Base-by-base conservation (phyloP, 2,329 filamentous ascomycete genomes). In the Xylaria digitata region DNA sequence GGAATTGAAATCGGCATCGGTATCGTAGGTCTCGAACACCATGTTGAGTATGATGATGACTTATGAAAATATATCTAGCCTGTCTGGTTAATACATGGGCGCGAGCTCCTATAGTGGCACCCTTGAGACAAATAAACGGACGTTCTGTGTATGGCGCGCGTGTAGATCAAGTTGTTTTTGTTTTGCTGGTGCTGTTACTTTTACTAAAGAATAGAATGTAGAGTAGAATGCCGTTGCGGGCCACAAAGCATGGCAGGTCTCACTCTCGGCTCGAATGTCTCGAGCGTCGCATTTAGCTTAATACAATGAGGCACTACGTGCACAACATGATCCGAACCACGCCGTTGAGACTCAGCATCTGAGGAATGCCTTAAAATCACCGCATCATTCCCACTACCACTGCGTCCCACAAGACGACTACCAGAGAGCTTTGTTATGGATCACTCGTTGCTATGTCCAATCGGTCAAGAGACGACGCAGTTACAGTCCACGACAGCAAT, bases 301-400 rank as follows among this genome's bases (percentile, higher is more conserved):
- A 62, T 63, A 60, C 42, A 58, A 26, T 5, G 26, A 71, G 71
- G 73, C 64, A 55, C 68, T 40, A 52, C 40, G 48, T 40, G 52
- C 40, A 50, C 58, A 66, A 71, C 73, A 43, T 30, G 30, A 40
- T 40, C 45, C 7, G 8, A 26, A 15, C 34, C 17, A 58, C 52
- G 32, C 30, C 45, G 26, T 56, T 37, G 17, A 17, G 19, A 34
- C 2, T 45, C 5, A n/a, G n/a, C 4, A 40, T n/a, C 13, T n/a
- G 52, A 74, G 74, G 76, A 77, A 77, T 77, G 75, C 68, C 69
- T 70, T 21, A 63, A 54, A 76, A 76, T 77, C 65, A 63, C 70
- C 48, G 58, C 52, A 46, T 57, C 74, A 76, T 77, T 77, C 73
- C 73, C 73, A 17, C 21, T 60, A 23, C 37, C 17, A 43, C 49